Evolutionary conservation across 1,284 basidiomycete genomes (phyloP).

Genomic region (Ustilago hordei): DNA sequence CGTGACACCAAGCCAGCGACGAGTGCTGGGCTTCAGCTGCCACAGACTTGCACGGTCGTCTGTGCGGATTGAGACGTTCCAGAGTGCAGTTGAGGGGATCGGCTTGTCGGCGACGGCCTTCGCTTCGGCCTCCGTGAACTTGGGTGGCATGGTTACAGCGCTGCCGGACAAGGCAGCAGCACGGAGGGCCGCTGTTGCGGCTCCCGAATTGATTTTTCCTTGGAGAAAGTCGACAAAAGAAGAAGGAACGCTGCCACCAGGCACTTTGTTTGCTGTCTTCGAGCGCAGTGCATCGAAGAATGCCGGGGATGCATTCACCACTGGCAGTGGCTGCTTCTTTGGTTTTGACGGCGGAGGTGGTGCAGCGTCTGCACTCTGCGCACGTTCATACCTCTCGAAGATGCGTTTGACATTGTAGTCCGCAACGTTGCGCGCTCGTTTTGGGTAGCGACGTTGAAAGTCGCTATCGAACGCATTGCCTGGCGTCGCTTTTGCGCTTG

Average conservation of each 20-base stretch:
- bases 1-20: slow-evolving; percentile 23
- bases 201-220: slow-evolving; percentile 2
- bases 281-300: slow-evolving; percentile 37
- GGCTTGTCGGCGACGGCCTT: background rate
- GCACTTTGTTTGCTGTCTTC: background rate
- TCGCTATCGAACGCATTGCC: slow-evolving; percentile 22
- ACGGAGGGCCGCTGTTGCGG: background rate
- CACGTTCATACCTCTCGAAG: slow-evolving; percentile 23
- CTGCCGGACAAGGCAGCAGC: slow-evolving; percentile 5
- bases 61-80: slow-evolving; percentile 13
- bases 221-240: slow-evolving; percentile 25
- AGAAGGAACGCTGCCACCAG: background rate
- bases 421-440: slow-evolving; percentile 30
- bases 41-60: slow-evolving; percentile 11
- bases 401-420: slow-evolving; percentile 38
- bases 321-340: slow-evolving; percentile 10
- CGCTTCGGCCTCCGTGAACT: slow-evolving; percentile 17
- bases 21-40: slow-evolving; percentile 19
- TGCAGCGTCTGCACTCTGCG: background rate
- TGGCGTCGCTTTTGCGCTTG: slow-evolving; percentile 14
- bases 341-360: background rate
- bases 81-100: background rate
- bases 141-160: background rate
- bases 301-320: slow-evolving; percentile 3
- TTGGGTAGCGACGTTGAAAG: slow-evolving; percentile 31